These are phyloP conservation scores for Ustilago esculenta DNA, from an alignment of 1,284 basidiomycete genomes.

Conservation along the genomic window DNA sequence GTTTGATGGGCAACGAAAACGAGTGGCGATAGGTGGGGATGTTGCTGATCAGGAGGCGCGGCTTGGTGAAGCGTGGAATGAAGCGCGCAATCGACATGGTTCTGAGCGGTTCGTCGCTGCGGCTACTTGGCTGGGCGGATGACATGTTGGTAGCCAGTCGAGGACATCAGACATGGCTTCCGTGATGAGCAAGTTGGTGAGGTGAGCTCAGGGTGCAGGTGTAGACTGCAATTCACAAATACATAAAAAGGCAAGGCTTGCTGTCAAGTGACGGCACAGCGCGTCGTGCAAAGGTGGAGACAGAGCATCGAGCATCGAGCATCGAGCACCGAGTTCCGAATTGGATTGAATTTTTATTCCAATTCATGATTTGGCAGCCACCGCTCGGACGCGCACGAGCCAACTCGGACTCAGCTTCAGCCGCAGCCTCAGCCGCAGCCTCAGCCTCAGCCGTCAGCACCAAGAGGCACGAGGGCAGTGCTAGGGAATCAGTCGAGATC, in stretches of 20 bases:
- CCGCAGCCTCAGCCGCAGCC: too few relatives aligned
- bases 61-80: constrained; percentile 35
- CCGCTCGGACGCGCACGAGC: constrained; percentile 2
- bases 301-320: background rate
- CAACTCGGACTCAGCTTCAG: too few relatives aligned
- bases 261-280: constrained; percentile 3
- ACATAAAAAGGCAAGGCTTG: background rate
- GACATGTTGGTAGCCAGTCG: constrained; percentile 1
- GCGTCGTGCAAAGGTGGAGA: background rate
- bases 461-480: too few relatives aligned
- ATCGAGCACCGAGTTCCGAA: constrained; percentile 3
- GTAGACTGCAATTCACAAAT: too few relatives aligned
- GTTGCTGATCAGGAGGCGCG: constrained; percentile 20
- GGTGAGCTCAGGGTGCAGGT: too few relatives aligned
- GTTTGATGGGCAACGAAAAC: constrained; percentile 14
- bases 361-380: too few relatives aligned
- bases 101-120: background rate
- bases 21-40: constrained; percentile 47
- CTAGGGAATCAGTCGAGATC: too few relatives aligned
- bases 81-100: constrained; percentile 43
- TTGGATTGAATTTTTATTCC: background rate
- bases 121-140: background rate
- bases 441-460: too few relatives aligned
- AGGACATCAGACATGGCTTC: background rate
- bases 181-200: background rate